Conservation (phyloP, 306 rosid genomes). For the Inga leiocalycina region DNA sequence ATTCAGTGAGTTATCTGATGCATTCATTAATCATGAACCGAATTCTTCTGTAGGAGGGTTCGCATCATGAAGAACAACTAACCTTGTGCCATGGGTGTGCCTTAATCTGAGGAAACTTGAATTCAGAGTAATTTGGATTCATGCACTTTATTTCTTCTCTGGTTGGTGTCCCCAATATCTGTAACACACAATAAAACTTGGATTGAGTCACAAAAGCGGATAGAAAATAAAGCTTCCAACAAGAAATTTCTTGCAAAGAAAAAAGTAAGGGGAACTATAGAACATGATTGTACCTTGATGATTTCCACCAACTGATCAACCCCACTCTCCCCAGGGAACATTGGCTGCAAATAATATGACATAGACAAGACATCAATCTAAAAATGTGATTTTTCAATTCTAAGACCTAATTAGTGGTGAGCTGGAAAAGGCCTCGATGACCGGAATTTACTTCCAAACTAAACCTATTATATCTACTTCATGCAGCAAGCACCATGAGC, state of each 20-base stretch:
- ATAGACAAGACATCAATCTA: constrained; percentile 33
- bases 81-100: constrained; percentile 99
- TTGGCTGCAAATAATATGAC: constrained; percentile 54
- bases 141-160: constrained; percentile 95
- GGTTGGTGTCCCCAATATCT: constrained; percentile 92
- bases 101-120: constrained; percentile 92
- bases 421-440: neutral
- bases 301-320: constrained; percentile 86
- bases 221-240: constrained; percentile 28
- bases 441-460: neutral
- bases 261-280: neutral
- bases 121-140: constrained; percentile 91
- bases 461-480: neutral
- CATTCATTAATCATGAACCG: constrained; percentile 2
- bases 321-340: constrained; percentile 84
- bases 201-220: constrained; percentile 18
- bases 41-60: neutral
- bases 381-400: neutral
- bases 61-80: constrained; percentile 8
- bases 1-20: constrained; percentile 30
- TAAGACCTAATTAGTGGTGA: neutral
- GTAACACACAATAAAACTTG: constrained; percentile 16
- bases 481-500: constrained; percentile 1
- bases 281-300: constrained; percentile 52
- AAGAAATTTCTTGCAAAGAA: constrained; percentile 10